Base-by-base conservation (phyloP, 805 yeast species). In the Saccharomycopsis vini region DNA sequence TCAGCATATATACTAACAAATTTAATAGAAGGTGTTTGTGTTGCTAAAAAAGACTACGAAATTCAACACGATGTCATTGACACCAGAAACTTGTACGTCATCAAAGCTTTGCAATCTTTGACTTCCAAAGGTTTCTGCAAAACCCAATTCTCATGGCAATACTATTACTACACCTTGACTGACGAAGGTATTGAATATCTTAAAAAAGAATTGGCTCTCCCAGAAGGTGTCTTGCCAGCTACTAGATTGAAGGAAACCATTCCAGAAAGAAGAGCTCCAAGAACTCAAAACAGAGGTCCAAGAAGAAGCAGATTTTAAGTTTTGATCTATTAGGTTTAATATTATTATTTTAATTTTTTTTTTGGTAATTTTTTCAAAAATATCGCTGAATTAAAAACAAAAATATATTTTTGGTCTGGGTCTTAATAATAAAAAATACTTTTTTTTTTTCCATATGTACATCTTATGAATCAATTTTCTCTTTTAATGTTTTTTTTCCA, bases 61-160 rank as follows among this genome's bases (percentile, higher is more conserved):
- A 82, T 92, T 69, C 80, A 86, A 76, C 98, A 92, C 77, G 97
- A 92, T 66, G 97, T 87, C 67, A 85, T 92, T 69, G 95, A 84
- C 75, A 84, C 95, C 79, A 90, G 76, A 78, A 92, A 92, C 94
- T 82, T 92, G 71, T 92, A 71, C 69, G 98, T 76, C 64, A 87
- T 92, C 81, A 92, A 92, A 83, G 97, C 99, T 67, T 81, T 92
- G 72, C 99, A 92, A 78, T 90, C 97, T 55, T 86, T 92, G 72
- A 87, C 95, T 67, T 92, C 98, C 55, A 87, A 83, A 74, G 99
- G 99, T 71, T 92, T 66, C 82, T 97, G 92, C 73, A 88, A 90
- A 86, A 92, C 99, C 63, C 97, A 88, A 77, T 92, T 90, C 83
- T 90, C 97, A 66, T 92, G 99, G 99, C 97, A 89, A 81, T 87